Base-by-base conservation (phyloP, 2,329 filamentous ascomycete species). In the Aspergillus terreus region DNA sequence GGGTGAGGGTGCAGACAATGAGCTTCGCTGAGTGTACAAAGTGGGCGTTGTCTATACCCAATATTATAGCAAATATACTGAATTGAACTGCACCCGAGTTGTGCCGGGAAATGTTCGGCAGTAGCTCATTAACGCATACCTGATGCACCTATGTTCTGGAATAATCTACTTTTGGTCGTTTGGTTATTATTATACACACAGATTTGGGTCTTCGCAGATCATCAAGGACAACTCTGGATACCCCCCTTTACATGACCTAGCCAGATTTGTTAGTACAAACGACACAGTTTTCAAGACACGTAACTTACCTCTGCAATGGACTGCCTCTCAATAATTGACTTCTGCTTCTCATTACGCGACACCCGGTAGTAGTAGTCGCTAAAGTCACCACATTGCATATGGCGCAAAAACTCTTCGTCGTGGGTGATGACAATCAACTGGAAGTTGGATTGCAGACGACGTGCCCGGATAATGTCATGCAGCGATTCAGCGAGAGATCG, bases 351-450 rank as follows among this genome's bases (percentile, higher is more conserved):
- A 66, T 96, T 88, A 47, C 94, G 80, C 55, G 82, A 87, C 10
- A 99, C 88, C 4, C 91, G 84, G 73, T 88, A 97, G 69, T 96
- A 99, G 58, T 86, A 84, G 71, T 97, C 94, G 58, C 87, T 89
- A 67, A 95, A 97, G 60, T 99, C 92, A 21, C 85, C 86, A 69
- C 91, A 96, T 60, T 91, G 86, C 94, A 99, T 99, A 65, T 91
- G 84, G 49, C 87, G 82, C 66, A 99, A 68, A 64, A 99, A 99
- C 65, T 96, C 90, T 74, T 97, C 95, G 73, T 99, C 94, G 78
- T 99, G 94, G 4, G 94, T 99, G 70, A 99, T 99, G 65, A 99
- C 90, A 66, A 99, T 94, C 50, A 99, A 83, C 77, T 99, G 95
- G 72, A 99, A 96, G 70, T 99, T 99, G 50, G 85, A 82, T 78